Percentiles rank a stretch among this genome's conserved stretches.
Evolutionary conservation across 129 eudicot genomes (phyloP).

Genomic region (Solidago caesia): DNA sequence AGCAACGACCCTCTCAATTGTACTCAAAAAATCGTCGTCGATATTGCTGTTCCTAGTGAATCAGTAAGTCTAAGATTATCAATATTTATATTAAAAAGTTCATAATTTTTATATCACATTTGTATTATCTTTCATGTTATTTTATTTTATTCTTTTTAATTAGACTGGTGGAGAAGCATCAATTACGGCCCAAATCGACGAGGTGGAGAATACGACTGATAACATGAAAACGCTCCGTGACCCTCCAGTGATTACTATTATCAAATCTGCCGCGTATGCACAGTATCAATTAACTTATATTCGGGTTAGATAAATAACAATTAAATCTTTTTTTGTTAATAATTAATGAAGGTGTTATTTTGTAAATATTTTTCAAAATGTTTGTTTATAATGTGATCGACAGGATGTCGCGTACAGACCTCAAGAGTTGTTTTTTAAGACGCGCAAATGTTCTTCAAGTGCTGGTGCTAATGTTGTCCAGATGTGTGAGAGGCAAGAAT

Average conservation of each 20-base stretch:
- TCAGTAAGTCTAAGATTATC: constrained; percentile 37
- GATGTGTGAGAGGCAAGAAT: constrained; percentile 59
- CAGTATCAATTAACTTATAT: constrained; percentile 72
- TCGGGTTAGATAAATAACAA: constrained; percentile 49
- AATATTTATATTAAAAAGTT: too few species aligned
- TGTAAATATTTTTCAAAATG: not conserved
- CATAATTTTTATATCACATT: too few species aligned
- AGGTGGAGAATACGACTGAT: constrained; percentile 57
- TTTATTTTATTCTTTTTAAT: not conserved
- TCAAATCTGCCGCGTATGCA: constrained; percentile 76
- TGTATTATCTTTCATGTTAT: too few species aligned
- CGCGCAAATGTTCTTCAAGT: constrained; percentile 70
- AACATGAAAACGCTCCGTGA: constrained; percentile 65
- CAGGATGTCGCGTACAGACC: constrained; percentile 83
- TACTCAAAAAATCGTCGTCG: constrained; percentile 57
- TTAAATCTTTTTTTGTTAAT: constrained; percentile 22
- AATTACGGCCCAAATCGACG: constrained; percentile 56
- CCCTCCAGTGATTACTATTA: constrained; percentile 79
- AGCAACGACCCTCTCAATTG: constrained; percentile 51
- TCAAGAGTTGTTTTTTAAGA: constrained; percentile 55
- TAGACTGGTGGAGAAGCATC: constrained; percentile 94
- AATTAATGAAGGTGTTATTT: not conserved
- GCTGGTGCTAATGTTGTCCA: constrained; percentile 66
- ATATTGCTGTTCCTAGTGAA: constrained; percentile 82
- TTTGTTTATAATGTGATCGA: not conserved